phyloP scores from a whole-genome alignment of 441 rosid species.

The Bruguiera hainesii region DNA sequence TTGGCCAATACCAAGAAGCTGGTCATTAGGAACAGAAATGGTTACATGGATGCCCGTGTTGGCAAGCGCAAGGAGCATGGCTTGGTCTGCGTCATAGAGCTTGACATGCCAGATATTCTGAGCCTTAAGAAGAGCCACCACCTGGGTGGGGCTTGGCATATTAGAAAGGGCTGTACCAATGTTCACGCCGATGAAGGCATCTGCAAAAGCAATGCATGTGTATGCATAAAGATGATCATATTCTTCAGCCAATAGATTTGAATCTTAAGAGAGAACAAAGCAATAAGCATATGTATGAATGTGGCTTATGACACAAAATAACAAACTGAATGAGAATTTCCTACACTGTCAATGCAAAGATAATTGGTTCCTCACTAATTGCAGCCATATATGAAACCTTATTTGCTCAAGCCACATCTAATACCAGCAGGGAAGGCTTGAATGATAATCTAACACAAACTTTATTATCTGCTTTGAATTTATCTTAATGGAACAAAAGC shows the following conservation, averaged over 20 bases:
- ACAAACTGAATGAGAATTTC: no score
- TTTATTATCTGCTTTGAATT: no score
- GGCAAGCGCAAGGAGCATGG: slow-evolving; percentile 81
- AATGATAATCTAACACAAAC: no score
- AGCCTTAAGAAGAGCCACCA: slow-evolving; percentile 76
- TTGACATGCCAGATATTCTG: slow-evolving; percentile 76
- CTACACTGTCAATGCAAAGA: no score
- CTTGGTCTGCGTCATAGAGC: slow-evolving; percentile 76
- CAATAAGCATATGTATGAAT: not conserved
- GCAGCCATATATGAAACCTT: no score
- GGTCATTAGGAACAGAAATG: slow-evolving; percentile 89
- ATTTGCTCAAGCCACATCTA: no score
- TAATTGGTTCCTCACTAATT: no score
- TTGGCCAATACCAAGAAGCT: slow-evolving; percentile 92
- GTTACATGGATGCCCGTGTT: slow-evolving; percentile 75
- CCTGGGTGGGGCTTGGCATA: slow-evolving; percentile 91
- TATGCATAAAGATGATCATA: slow-evolving; percentile 2
- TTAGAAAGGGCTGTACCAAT: slow-evolving; percentile 81
- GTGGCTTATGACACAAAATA: no score
- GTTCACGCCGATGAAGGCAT: slow-evolving; percentile 82
- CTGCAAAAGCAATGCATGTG: slow-evolving; percentile 34
- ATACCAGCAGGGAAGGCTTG: no score
- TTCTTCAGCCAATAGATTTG: slow-evolving; percentile 12
- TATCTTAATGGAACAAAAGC: no score
- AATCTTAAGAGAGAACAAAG: not conserved